Evolutionary conservation across 192 early-diverging fungal genomes (phyloP), one percentile per base, ranked within the genome.

Genomic region (Coemansia sp.): DNA sequence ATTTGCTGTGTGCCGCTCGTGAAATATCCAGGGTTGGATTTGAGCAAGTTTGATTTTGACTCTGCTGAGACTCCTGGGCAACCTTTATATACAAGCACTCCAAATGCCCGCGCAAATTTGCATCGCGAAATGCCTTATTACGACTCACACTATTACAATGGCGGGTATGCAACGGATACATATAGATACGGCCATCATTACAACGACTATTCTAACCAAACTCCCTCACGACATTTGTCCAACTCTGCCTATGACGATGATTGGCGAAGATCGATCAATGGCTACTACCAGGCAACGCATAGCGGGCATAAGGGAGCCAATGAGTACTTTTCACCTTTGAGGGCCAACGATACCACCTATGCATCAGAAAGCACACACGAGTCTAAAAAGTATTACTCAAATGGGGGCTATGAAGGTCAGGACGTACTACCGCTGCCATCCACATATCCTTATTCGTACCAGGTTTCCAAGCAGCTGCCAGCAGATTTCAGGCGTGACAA

Each of bases 1-100:
- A 25, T 21, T 18, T 56, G 65, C 23, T 74, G 65, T 54, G 53
- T 80, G 7, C 77, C 77, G 5, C 58, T 80, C 19, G 77, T 80
- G 7, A 50, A 32, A 3, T 80, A 80, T 38, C 52, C 64, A 4
- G 77, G 77, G 0, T 52, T 80, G 49, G 72, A 74, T 58, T 54
- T 80, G 31, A 14, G 51, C 14, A 60, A 54, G 34, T 74, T 80
- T 47, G 68, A 80, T 26, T 80, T 80, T 55, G n/a, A 34, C 23
- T 59, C 67, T 3, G n/a, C 24, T 7, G 41, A 25, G 2, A 16
- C 52, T 7, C 71, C 72, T 7, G 77, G 77, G 5, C 34, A 49
- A 55, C 77, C 77, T 3, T 24, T 71, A 19, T 51, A 28, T 8
- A 23, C 32, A 18, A 56, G 32, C 38, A 54, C 62, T 1, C 62